A percentile compares a stretch with the other conserved stretches of the same genome.
Evolutionary conservation across 75 land plant genomes (phyloP).

Genomic region (Chamaecyparis obtusa): DNA sequence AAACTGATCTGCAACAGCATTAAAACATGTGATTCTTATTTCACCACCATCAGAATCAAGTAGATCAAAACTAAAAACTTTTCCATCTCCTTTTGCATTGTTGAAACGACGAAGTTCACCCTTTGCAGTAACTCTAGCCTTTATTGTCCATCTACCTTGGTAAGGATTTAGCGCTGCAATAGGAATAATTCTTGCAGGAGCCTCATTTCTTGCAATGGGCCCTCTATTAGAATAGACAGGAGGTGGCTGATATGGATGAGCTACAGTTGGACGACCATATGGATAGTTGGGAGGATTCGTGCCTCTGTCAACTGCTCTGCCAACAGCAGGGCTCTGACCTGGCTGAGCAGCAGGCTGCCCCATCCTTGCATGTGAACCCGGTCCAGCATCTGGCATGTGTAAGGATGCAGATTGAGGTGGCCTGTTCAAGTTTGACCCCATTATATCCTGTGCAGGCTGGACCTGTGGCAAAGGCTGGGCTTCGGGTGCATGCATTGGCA

Average conservation of each 20-base stretch:
- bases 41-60: slow-evolving; percentile 95
- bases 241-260: slow-evolving; percentile 56
- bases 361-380: slow-evolving; percentile 6
- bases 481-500: slow-evolving; percentile 19
- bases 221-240: slow-evolving; percentile 75
- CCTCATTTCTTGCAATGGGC: slow-evolving; percentile 86
- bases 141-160: slow-evolving; percentile 94
- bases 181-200: slow-evolving; percentile 78
- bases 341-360: not conserved
- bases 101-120: slow-evolving; percentile 75
- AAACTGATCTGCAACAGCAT: slow-evolving; percentile 88
- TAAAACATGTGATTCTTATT: slow-evolving; percentile 94
- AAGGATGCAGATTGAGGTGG: slow-evolving; percentile 8
- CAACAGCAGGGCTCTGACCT: slow-evolving; percentile 4
- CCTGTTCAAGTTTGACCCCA: slow-evolving; percentile 14
- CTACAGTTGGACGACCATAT: slow-evolving; percentile 42
- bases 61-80: slow-evolving; percentile 94
- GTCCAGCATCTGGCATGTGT: slow-evolving; percentile 7
- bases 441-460: slow-evolving; percentile 14
- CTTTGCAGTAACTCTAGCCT: slow-evolving; percentile 92
- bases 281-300: slow-evolving; percentile 26
- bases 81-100: slow-evolving; percentile 90
- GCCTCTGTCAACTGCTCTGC: slow-evolving; percentile 13
- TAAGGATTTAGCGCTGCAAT: slow-evolving; percentile 93
- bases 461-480: slow-evolving; percentile 17